Conservation (phyloP, 1,139 yeast species). For the Yamadazyma blattariae region DNA sequence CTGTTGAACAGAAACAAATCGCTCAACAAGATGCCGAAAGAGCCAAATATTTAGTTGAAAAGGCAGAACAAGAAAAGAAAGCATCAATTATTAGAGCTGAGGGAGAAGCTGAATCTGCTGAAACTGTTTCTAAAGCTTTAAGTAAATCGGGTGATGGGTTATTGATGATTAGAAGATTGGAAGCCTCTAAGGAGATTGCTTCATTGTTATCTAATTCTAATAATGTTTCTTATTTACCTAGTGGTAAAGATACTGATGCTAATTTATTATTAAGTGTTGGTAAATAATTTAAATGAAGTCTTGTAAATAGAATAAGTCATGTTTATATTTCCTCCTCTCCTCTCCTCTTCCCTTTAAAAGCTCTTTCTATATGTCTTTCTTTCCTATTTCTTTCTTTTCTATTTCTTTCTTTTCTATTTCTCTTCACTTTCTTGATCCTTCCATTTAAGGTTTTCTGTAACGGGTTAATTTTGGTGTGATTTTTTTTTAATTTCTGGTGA, state of each 20-base stretch:
- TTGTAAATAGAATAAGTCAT: constrained; percentile 1
- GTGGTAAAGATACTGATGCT: constrained; percentile 32
- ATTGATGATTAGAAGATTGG: constrained; percentile 89
- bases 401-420: too few species aligned
- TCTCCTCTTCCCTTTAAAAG: too few species aligned
- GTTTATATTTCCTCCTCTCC: too few species aligned
- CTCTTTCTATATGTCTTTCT: too few species aligned
- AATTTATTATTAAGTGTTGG: constrained; percentile 43
- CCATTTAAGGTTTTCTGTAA: too few species aligned
- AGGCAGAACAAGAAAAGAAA: constrained; percentile 96
- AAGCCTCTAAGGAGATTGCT: constrained; percentile 96
- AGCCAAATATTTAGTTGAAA: constrained; percentile 89
- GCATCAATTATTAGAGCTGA: constrained; percentile 96
- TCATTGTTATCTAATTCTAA: constrained; percentile 77
- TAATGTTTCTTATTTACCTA: constrained; percentile 90
- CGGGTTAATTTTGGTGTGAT: too few species aligned
- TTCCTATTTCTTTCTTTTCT: too few species aligned
- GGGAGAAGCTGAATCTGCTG: constrained; percentile 99
- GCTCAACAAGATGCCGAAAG: constrained; percentile 99
- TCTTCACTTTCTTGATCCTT: too few species aligned
- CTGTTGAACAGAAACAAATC: constrained; percentile 98
- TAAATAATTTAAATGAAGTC: constrained; percentile 17
- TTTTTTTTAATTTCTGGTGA: too few species aligned
- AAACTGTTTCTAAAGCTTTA: constrained; percentile 88
- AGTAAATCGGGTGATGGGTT: constrained; percentile 96